A percentile compares a stretch with the other conserved stretches of the same genome.
Evolutionary conservation across 139 green algal genomes (phyloP).

Genomic region (Marvania coccoides): DNA sequence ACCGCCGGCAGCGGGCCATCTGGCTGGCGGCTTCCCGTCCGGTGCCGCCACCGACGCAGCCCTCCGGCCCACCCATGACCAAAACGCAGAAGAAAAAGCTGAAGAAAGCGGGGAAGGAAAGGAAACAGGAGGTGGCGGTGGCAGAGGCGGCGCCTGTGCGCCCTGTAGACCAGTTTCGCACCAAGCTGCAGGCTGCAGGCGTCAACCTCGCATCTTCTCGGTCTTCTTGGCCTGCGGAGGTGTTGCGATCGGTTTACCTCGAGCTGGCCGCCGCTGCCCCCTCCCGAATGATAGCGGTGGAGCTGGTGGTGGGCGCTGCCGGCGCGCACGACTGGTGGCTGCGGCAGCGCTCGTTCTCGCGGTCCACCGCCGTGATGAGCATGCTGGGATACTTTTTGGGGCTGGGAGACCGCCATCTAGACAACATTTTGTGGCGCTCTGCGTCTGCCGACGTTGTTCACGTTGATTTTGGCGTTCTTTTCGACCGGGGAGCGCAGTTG

Average conservation of each 20-base stretch:
- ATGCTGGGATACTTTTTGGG: conserved; percentile 81
- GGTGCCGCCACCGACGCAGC: conserved; percentile 35
- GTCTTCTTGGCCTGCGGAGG: conserved; percentile 31
- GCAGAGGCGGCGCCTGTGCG: conserved; percentile 5
- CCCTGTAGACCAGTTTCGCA: conserved; percentile 36
- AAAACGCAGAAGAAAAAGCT: not conserved
- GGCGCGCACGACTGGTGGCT: conserved; percentile 36
- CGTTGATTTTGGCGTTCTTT: conserved; percentile 65
- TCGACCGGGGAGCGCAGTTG: conserved; percentile 58
- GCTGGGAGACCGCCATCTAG: conserved; percentile 81
- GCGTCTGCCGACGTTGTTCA: conserved; percentile 49
- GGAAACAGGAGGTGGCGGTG: not conserved
- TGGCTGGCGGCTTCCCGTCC: conserved; percentile 44
- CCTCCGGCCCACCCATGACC: not conserved
- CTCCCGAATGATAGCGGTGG: not conserved
- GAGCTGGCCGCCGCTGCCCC: conserved; percentile 38
- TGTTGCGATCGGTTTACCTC: conserved; percentile 24
- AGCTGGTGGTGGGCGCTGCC: conserved; percentile 49
- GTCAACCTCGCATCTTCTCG: conserved; percentile 14
- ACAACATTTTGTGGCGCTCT: conserved; percentile 83
- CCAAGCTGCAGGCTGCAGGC: conserved; percentile 36
- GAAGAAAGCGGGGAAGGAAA: not conserved
- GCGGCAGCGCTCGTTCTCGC: conserved; percentile 38
- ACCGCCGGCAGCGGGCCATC: conserved; percentile 33
- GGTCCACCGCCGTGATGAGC: conserved; percentile 55